Base-by-base conservation (phyloP, 2,329 filamentous ascomycete genomes). In the Sordariomycetes sp. region DNA sequence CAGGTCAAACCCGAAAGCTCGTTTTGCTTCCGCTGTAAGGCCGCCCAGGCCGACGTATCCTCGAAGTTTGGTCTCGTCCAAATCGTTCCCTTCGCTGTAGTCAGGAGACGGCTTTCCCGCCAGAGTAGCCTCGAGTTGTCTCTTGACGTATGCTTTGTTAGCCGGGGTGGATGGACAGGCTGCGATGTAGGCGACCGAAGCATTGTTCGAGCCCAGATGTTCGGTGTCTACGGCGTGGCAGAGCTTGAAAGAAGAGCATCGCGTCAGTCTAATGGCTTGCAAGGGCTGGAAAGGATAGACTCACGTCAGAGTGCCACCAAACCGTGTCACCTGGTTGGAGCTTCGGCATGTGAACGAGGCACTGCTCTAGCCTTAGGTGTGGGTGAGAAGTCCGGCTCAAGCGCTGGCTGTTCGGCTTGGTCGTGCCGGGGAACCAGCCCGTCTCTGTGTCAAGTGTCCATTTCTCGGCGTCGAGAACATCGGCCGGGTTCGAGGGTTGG, bases 301-400 rank as follows among this genome's bases (percentile, higher is more conserved):
- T 44, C 42, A 57, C 55, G 46, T 63, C 59, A 21, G 48, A 46
- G 32, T 61, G 58, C 58, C 57, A 62, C 49, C 54, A 64, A 20
- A 66, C 51, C 1, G 51, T 62, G 39, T 63, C 61, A 0, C 59
- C 60, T 0, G 59, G 50, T 7, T 48, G 39, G 38, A 64, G 55
- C 5, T 34, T 42, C 1, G 61, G 60, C 19, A 63, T 54, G 38
- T 56, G 43, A 3, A 61, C 44, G 24, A 64, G 41, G 20, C 55
- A 57, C 15, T 59, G n/a, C n/a, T n/a, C n/a, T n/a, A n/a, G n/a
- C n/a, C n/a, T n/a, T n/a, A n/a, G n/a, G n/a, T n/a, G n/a, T n/a
- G n/a, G n/a, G n/a, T n/a, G n/a, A n/a, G n/a, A n/a, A n/a, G n/a
- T n/a, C n/a, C n/a, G n/a, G n/a, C n/a, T n/a, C n/a, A n/a, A n/a